A percentile compares a stretch with the other conserved stretches of the same genome.
phyloP scores from a whole-genome alignment of 2,329 filamentous ascomycete species.

The Clarireedia homoeocarpa region DNA sequence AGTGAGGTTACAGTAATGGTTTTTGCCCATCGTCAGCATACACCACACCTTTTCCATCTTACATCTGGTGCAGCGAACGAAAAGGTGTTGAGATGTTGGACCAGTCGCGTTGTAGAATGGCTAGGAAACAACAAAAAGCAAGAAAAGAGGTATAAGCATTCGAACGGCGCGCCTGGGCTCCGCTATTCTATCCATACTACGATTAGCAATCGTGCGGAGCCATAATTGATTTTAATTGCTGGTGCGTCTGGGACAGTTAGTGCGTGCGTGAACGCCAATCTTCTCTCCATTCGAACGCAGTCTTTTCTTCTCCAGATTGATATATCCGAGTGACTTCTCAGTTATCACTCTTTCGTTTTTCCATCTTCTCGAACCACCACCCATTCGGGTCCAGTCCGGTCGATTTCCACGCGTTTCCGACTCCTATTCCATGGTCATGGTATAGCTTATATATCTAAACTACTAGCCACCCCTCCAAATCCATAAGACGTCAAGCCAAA shows the following conservation, averaged over 20 bases:
- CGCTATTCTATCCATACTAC: not conserved
- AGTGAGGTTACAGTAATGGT: constrained; percentile 1
- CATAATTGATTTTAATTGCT: not conserved
- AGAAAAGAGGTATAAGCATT: too few relatives aligned
- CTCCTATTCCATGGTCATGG: too few relatives aligned
- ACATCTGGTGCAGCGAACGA: too few relatives aligned
- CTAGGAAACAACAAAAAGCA: too few relatives aligned
- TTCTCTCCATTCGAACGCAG: not conserved
- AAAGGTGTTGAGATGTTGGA: too few relatives aligned
- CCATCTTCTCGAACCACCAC: too few relatives aligned
- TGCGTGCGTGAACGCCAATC: not conserved
- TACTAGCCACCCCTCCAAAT: too few relatives aligned
- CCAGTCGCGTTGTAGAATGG: too few relatives aligned
- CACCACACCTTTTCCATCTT: not conserved
- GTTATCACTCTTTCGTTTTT: not conserved
- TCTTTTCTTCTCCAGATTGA: not conserved
- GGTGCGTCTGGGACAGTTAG: not conserved
- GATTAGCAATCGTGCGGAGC: not conserved
- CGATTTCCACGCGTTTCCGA: too few relatives aligned
- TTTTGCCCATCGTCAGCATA: not conserved
- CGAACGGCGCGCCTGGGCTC: too few relatives aligned
- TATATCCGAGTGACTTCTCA: not conserved
- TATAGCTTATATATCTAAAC: too few relatives aligned
- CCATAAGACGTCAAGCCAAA: not conserved
- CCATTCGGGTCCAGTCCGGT: too few relatives aligned